Evolutionary conservation across 23 red algal species (phyloP).

Genomic region (Gracilaria domingensis): DNA sequence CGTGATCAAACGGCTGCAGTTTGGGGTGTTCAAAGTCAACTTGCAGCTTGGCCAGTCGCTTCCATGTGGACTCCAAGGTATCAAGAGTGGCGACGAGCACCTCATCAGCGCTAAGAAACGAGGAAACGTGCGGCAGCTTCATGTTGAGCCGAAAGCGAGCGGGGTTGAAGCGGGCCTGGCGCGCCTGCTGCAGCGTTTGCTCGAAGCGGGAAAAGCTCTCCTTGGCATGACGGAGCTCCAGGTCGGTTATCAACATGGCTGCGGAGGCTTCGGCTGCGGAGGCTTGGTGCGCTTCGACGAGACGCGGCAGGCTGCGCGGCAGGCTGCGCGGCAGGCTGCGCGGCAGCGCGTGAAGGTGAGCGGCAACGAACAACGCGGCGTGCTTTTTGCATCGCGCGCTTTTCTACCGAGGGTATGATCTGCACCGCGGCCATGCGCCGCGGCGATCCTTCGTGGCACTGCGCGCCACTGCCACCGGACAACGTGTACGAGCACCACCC

Average conservation of each 20-base stretch:
- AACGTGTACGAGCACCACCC: no score
- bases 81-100: conserved; percentile 1
- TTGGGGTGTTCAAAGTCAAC: neutral
- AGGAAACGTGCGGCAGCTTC: conserved; percentile 9
- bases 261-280: neutral
- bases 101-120: neutral
- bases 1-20: conserved; percentile 22
- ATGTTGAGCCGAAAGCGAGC: conserved; percentile 10
- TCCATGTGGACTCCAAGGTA: neutral
- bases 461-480: no score
- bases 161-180: neutral
- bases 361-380: neutral
- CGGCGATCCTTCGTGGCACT: no score
- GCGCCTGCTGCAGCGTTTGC: neutral
- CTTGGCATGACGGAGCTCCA: conserved; percentile 12
- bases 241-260: conserved; percentile 4
- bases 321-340: no score
- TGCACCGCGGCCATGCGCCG: no score
- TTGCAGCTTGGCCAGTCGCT: neutral
- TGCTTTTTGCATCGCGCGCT: neutral
- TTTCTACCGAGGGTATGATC: neutral
- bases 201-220: neutral
- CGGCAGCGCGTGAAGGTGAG: no score
- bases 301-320: neutral
- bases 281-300: neutral